A percentile compares a stretch with the other conserved stretches of the same genome.
phyloP scores from a whole-genome alignment of 257 asterid species.

The Solanum neorickii region DNA sequence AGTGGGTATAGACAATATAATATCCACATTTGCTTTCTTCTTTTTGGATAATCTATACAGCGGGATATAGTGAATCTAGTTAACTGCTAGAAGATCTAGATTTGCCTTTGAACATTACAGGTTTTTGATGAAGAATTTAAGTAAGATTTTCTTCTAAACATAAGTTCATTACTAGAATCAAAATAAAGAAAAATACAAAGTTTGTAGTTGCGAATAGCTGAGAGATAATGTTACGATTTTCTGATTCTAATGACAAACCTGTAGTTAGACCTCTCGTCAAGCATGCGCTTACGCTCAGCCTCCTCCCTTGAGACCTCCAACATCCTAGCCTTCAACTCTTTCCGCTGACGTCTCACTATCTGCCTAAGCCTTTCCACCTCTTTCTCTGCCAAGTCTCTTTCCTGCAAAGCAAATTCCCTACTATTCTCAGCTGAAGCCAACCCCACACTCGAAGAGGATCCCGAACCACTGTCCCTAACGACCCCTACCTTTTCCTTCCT shows the following conservation, averaged over 20 bases:
- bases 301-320: slow-evolving; percentile 94
- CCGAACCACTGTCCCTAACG: slow-evolving; percentile 6
- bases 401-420: slow-evolving; percentile 86
- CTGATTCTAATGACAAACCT: slow-evolving; percentile 31
- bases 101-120: neutral
- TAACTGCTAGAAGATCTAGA: neutral
- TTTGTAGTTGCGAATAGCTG: neutral
- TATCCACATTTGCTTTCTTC: neutral
- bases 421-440: slow-evolving; percentile 20
- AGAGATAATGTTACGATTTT: neutral
- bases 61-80: neutral
- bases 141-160: neutral
- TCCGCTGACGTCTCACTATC: slow-evolving; percentile 83
- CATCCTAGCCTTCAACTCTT: slow-evolving; percentile 90
- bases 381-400: slow-evolving; percentile 92
- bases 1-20: neutral
- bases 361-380: slow-evolving; percentile 97
- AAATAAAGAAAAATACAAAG: neutral
- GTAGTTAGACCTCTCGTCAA: slow-evolving; percentile 84
- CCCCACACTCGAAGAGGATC: neutral
- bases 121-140: neutral
- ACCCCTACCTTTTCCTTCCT: slow-evolving; percentile 17
- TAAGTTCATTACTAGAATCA: neutral
- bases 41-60: neutral
- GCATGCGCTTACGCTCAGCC: slow-evolving; percentile 86